A percentile compares a stretch with the other conserved stretches of the same genome.
phyloP scores from a whole-genome alignment of 306 rosid species.

The Corylus heterophylla region DNA sequence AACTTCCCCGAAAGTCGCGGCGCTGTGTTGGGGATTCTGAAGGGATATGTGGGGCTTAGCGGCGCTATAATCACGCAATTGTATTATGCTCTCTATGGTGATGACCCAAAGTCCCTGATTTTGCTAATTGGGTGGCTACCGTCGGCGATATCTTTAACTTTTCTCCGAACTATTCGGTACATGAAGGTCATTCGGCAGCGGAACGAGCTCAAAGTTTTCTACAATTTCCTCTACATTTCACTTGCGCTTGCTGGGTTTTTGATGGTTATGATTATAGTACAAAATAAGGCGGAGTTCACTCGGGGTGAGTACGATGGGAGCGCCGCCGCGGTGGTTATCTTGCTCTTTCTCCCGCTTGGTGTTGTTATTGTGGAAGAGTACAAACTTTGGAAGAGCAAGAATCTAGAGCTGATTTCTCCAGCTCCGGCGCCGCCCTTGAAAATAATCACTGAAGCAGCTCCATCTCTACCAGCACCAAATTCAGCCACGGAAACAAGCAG shows the following conservation, averaged over 20 bases:
- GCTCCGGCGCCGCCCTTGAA: slow-evolving; percentile 9
- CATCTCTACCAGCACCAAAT: not conserved
- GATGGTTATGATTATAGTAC: slow-evolving; percentile 53
- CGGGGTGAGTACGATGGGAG: slow-evolving; percentile 40
- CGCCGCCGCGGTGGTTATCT: slow-evolving; percentile 39
- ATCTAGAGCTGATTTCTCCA: not conserved
- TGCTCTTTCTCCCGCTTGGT: slow-evolving; percentile 43
- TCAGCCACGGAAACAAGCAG: not conserved
- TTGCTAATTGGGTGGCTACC: slow-evolving; percentile 63
- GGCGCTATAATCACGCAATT: slow-evolving; percentile 61
- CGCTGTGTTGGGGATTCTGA: slow-evolving; percentile 46
- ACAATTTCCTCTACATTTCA: slow-evolving; percentile 51
- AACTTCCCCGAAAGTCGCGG: slow-evolving; percentile 56
- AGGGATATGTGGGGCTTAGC: slow-evolving; percentile 63
- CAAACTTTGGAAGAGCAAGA: slow-evolving; percentile 29
- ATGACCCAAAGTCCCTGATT: slow-evolving; percentile 42
- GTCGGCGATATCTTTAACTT: slow-evolving; percentile 44
- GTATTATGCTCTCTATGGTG: slow-evolving; percentile 42
- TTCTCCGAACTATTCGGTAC: slow-evolving; percentile 46
- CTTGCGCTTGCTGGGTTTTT: slow-evolving; percentile 66
- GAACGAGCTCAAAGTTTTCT: slow-evolving; percentile 51
- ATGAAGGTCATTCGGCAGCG: slow-evolving; percentile 36
- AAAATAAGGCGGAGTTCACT: slow-evolving; percentile 30
- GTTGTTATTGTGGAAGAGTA: slow-evolving; percentile 47
- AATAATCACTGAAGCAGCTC: slow-evolving; percentile 11